Evolutionary conservation across 441 rosid species (phyloP), one percentile per base, ranked within the genome.

Genomic region (Erodium trifolium): DNA sequence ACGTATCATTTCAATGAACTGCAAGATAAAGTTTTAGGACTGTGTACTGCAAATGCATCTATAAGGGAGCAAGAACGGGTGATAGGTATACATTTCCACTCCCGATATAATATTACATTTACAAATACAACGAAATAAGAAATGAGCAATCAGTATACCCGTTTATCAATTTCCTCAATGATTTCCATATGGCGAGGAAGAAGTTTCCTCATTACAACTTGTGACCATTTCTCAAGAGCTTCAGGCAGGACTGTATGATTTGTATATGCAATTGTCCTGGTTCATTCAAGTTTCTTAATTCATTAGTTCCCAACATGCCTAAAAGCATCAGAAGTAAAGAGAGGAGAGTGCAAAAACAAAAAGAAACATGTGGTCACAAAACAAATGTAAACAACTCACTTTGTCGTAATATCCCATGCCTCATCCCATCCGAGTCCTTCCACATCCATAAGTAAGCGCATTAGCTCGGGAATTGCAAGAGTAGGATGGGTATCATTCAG

Each of bases 101-200:
- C 69, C 71, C 14, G 65, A 66, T 69, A 55, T 14, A 66, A 71
- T 37, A 71, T 45, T 37, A 16, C 37, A 69, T 57, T 63, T 14
- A 65, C 73, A 74, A 45, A 49, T 37, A 41, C 8, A 67, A 68
- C 57, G 67, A 64, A 45, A 63, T 9, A 55, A 45, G 37, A 39
- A 12, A 70, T 62, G 71, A 66, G 59, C 66, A 55, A 37, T 63
- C 27, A 63, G 71, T 43, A 68, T 87, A 91, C 99, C 89, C 97
- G 85, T 75, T 81, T 94, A 75, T 94, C 94, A 70, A 91, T 90
- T 79, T 94, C 99, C 77, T 82, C 91, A 78, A 94, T 91, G 78
- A 94, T 94, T 80, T 94, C 99, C 97, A 94, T 90, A 75, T 94
- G 99, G 72, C 99, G 99, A 80, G 99, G 99, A 79, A 94, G 96